Percentiles rank a stretch among this genome's conserved stretches.
These are phyloP conservation scores for Nannochloropsis gaditana DNA, from an alignment of 108 stramenopile species.

Conservation along the genomic window DNA sequence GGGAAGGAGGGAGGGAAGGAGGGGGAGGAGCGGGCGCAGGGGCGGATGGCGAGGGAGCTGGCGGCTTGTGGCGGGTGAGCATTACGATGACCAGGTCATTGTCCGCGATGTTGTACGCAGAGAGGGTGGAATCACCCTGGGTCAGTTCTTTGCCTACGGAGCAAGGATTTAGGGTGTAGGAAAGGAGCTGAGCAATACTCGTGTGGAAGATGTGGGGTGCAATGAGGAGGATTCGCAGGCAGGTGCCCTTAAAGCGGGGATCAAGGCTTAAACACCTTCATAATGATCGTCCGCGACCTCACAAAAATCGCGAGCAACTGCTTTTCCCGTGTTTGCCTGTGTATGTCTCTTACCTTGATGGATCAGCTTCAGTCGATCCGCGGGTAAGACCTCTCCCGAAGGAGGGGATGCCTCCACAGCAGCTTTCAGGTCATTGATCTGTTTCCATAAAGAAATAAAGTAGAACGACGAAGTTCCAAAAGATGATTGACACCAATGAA, in stretches of 20 bases:
- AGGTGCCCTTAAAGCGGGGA: too few relatives aligned
- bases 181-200: not conserved
- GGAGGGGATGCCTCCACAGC: not conserved
- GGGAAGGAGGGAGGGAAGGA: not conserved
- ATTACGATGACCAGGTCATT: not conserved
- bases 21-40: not conserved
- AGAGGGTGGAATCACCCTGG: not conserved
- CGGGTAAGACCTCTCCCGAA: not conserved
- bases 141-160: not conserved
- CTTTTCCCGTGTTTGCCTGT: not conserved
- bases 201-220: too few relatives aligned
- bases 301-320: too few relatives aligned
- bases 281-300: too few relatives aligned
- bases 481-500: not conserved
- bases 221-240: too few relatives aligned
- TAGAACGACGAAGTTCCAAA: not conserved
- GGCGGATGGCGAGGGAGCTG: not conserved
- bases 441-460: not conserved
- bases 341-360: conserved; percentile 3
- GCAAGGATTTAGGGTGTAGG: not conserved
- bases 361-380: not conserved
- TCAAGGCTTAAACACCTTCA: too few relatives aligned
- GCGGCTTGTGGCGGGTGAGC: not conserved
- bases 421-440: conserved; percentile 17
- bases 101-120: not conserved